A percentile compares a stretch with the other conserved stretches of the same genome.
Conservation (phyloP, 176 grass and related monocot species). For the Tillandsia fasciculata region DNA sequence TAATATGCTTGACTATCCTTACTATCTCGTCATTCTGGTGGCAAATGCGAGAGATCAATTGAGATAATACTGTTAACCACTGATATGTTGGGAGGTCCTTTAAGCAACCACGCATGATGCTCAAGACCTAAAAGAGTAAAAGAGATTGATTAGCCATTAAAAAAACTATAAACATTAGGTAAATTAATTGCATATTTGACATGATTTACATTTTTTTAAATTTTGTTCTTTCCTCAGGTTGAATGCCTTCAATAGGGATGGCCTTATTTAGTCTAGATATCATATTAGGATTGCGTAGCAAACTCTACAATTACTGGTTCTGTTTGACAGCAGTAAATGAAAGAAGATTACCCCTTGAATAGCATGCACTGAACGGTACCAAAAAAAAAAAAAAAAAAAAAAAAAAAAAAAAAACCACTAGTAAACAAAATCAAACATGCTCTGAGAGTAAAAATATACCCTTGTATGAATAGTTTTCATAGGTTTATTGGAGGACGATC, state of each 20-base stretch:
- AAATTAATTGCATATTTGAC: neutral
- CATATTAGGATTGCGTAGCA: neutral
- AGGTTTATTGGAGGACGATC: conserved; percentile 27
- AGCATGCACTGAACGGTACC: too few species aligned
- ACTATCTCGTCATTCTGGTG: conserved; percentile 73
- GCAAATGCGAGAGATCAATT: conserved; percentile 92
- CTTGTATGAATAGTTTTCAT: conserved; percentile 56
- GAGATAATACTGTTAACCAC: conserved; percentile 94
- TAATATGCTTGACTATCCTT: conserved; percentile 54
- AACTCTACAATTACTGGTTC: too few species aligned
- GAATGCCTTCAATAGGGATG: too few species aligned
- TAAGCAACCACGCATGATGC: conserved; percentile 61
- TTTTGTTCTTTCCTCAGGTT: too few species aligned
- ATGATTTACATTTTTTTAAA: too few species aligned
- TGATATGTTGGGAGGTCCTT: conserved; percentile 95
- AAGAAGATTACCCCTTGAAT: too few species aligned
- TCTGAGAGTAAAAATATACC: conserved; percentile 30
- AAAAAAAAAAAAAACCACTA: too few species aligned
- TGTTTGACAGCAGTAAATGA: too few species aligned
- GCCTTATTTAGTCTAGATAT: too few species aligned
- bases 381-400: too few species aligned
- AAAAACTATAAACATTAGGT: neutral
- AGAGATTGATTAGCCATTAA: neutral
- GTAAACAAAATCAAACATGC: too few species aligned
- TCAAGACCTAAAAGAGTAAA: conserved; percentile 36